Evolutionary conservation across 345 rosid genomes (phyloP), one percentile per base, ranked within the genome.

Genomic region (Corchorus olitorius): DNA sequence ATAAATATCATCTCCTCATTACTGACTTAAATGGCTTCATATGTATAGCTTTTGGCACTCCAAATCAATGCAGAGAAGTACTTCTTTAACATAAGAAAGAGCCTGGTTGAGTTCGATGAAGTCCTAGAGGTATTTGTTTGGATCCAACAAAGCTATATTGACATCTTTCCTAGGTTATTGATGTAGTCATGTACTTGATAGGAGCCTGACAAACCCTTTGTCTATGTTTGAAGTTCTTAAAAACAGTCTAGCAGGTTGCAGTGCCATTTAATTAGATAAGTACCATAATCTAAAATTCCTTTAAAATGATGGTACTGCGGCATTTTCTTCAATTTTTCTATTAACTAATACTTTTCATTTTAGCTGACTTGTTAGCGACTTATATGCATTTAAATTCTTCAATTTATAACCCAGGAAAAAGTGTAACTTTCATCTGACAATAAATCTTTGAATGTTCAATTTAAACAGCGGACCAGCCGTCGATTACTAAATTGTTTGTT

Each of bases 81-180:
- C 83, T 93, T 88, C 83, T 94, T 94, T 81, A 87, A 92, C 77
- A 86, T 91, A 79, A 91, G 98, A 80, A 94, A 94, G 86, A 89
- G 92, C 92, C 88, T 94, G 66, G 98, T 93, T 55, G 98, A 91
- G 85, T 94, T 94, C 78, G 98, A 94, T 79, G 98, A 94, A 89
- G 98, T 94, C 62, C 75, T 94, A 81, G 97, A 94, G 95, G 98
- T 93, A 89, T 50, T 79, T 52, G 17, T 67, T 20, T 34, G 20
- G 72, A 27, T 48, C 48, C 39, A 48, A 48, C 13, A 49, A 4
- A 68, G 63, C 37, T 56, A 48, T 68, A 27, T 48, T 67, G 41
- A 49, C 56, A 49, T 68, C 43, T 48, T 68, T 56, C 13, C 34
- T 1, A 48, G 49, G 43, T 33, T 45, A 4, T 65, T 19, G 70